A percentile compares a stretch with the other conserved stretches of the same genome.
phyloP scores from a whole-genome alignment of 2,329 filamentous ascomycete species.

The Plectosphaerella cucumerina region DNA sequence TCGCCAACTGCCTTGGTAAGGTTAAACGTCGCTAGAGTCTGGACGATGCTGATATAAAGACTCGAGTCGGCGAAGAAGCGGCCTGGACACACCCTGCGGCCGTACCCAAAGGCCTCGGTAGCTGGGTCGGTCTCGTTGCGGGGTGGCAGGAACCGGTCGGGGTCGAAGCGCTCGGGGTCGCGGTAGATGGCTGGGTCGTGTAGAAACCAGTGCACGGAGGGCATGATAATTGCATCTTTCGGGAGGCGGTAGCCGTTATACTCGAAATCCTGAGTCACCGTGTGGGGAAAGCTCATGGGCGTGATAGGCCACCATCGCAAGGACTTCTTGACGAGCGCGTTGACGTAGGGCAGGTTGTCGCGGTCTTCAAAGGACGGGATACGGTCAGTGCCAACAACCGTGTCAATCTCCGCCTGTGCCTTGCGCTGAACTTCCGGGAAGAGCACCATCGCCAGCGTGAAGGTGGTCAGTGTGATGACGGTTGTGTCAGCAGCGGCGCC shows the following conservation, averaged over 20 bases:
- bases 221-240: conserved; percentile 12
- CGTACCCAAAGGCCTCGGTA: conserved; percentile 26
- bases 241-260: conserved; percentile 23
- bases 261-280: conserved; percentile 20
- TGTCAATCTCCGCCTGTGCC: conserved; percentile 19
- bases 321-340: conserved; percentile 24
- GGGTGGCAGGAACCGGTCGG: conserved; percentile 25
- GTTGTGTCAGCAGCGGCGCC: conserved; percentile 24
- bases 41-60: conserved; percentile 25
- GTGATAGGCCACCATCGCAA: conserved; percentile 25
- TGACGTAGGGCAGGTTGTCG: conserved; percentile 22
- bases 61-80: conserved; percentile 23
- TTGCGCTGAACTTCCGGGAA: conserved; percentile 17
- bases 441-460: conserved; percentile 17
- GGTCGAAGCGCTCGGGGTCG: conserved; percentile 25
- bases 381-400: conserved; percentile 20
- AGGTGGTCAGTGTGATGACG: conserved; percentile 15
- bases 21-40: conserved; percentile 35
- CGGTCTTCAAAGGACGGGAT: conserved; percentile 22
- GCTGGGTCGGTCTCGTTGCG: conserved; percentile 23
- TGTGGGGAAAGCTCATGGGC: conserved; percentile 32
- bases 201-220: conserved; percentile 30
- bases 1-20: conserved; percentile 27
- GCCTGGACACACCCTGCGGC: conserved; percentile 30
- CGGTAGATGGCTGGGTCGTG: conserved; percentile 67